Evolutionary conservation across 1,139 yeast species (phyloP), one percentile per base, ranked within the genome.

Genomic region (Kluyveromyces sp.): DNA sequence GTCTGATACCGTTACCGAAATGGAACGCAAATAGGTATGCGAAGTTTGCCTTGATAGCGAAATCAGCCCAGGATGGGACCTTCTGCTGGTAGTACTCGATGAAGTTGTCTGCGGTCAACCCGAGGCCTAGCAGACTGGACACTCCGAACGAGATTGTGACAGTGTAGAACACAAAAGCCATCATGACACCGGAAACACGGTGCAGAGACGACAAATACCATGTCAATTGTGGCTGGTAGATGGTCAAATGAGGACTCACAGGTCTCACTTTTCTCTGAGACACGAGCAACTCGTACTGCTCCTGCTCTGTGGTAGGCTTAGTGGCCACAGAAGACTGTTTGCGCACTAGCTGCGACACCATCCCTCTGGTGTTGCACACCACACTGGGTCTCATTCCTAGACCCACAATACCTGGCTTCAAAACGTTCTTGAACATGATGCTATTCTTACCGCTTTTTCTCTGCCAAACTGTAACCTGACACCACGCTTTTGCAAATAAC

Each of bases 251-350:
- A 47, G 98, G 98, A 35, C 96, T 88, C 31, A 76, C 69, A 38
- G 98, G 98, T 70, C 98, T 81, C 69, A 79, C 77, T 56, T 74
- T 75, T 67, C 98, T 80, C 71, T 92, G 98, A 44, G 82, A 78
- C 47, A 79, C 74, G 52, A 92, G 75, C 48, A 88, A 74, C 38
- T 75, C 77, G 54, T 82, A 75, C 58, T 84, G 94, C 57, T 78
- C 77, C 20, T 70, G 76, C 41, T 74, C 73, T 35, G 86, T 70
- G 36, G 88, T 75, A 57, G 73, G 67, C 53, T 82, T 77, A 22
- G 88, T 76, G 17, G 25, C 36, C 9, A 38, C 18, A 16, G 28
- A 19, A 8, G 36, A 30, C 22, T 38, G 41, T 12, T 11, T 13
- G 16, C 41, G 29, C 15, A 35, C 7, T 12, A 13, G 7, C 11